These are phyloP conservation scores for Amaranthus tricolor DNA, from an alignment of 179 eudicot genomes.

Conservation along the genomic window DNA sequence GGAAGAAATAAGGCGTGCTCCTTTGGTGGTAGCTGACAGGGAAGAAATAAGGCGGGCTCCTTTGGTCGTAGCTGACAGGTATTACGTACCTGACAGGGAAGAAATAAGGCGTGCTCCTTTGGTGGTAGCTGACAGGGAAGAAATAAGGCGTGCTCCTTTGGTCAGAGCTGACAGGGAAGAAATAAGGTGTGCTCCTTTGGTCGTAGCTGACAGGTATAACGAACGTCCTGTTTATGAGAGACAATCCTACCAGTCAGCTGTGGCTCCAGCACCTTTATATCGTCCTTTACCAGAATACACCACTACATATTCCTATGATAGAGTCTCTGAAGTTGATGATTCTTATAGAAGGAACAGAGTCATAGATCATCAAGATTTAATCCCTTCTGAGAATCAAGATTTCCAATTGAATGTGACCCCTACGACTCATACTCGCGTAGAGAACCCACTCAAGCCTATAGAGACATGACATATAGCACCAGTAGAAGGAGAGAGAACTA, in stretches of 20 bases:
- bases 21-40: background rate
- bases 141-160: no score
- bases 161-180: slow-evolving; percentile 19
- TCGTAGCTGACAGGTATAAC: slow-evolving; percentile 28
- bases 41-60: slow-evolving; percentile 38
- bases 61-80: slow-evolving; percentile 26
- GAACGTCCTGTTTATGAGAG: slow-evolving; percentile 42
- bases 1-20: slow-evolving; percentile 19
- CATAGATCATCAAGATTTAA: slow-evolving; percentile 22
- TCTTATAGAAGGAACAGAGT: slow-evolving; percentile 24
- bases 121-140: slow-evolving; percentile 25
- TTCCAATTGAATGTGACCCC: slow-evolving; percentile 20
- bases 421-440: slow-evolving; percentile 35
- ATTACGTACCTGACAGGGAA: slow-evolving; percentile 23
- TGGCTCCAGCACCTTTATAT: slow-evolving; percentile 21
- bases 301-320: slow-evolving; percentile 36
- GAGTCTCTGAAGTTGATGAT: slow-evolving; percentile 27
- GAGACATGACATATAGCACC: slow-evolving; percentile 13
- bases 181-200: slow-evolving; percentile 33
- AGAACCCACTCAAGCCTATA: slow-evolving; percentile 28
- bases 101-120: slow-evolving; percentile 34
- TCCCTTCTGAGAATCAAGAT: slow-evolving; percentile 30
- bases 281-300: slow-evolving; percentile 27
- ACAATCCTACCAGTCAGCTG: slow-evolving; percentile 34
- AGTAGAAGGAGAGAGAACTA: slow-evolving; percentile 15